Percentiles rank a stretch among this genome's conserved stretches.
phyloP scores from a whole-genome alignment of 2,329 filamentous ascomycete species.

The Didymella pinodella region DNA sequence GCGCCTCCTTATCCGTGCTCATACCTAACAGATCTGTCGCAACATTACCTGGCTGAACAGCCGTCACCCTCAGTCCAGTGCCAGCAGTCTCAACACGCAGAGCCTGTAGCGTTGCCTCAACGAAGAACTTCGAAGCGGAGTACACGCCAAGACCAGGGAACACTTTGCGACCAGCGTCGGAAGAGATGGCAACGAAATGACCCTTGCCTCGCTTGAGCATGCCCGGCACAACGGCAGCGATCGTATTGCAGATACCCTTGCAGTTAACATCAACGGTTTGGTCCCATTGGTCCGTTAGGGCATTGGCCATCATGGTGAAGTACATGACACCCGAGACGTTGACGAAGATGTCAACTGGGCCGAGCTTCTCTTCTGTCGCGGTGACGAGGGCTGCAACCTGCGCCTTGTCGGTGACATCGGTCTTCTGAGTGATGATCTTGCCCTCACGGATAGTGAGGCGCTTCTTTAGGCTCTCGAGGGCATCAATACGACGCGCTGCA shows the following conservation, averaged over 20 bases:
- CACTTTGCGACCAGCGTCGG: conserved; percentile 81
- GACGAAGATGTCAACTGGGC: conserved; percentile 79
- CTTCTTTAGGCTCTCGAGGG: conserved; percentile 71
- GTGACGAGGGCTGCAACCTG: conserved; percentile 73
- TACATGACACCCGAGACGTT: conserved; percentile 87
- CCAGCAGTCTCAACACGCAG: conserved; percentile 79
- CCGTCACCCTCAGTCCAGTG: conserved; percentile 74
- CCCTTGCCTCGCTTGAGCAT: conserved; percentile 75
- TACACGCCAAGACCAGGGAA: conserved; percentile 85
- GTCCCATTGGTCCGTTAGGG: conserved; percentile 77
- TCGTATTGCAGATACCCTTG: conserved; percentile 79
- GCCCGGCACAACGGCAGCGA: conserved; percentile 71
- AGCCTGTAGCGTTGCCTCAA: conserved; percentile 79
- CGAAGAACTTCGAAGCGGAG: conserved; percentile 84
- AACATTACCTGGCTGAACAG: conserved; percentile 79
- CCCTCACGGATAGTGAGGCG: conserved; percentile 65
- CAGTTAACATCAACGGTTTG: conserved; percentile 86
- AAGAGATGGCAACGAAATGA: conserved; percentile 83
- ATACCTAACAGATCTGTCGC: conserved; percentile 76
- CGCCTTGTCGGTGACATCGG: conserved; percentile 73
- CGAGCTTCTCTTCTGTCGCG: conserved; percentile 67
- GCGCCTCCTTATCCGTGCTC: conserved; percentile 76
- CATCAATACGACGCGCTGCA: conserved; percentile 73
- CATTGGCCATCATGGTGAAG: conserved; percentile 86
- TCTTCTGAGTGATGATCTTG: conserved; percentile 73